These are phyloP conservation scores for Penicillium nucicola DNA, from an alignment of 495 filamentous ascomycete species.

Conservation along the genomic window DNA sequence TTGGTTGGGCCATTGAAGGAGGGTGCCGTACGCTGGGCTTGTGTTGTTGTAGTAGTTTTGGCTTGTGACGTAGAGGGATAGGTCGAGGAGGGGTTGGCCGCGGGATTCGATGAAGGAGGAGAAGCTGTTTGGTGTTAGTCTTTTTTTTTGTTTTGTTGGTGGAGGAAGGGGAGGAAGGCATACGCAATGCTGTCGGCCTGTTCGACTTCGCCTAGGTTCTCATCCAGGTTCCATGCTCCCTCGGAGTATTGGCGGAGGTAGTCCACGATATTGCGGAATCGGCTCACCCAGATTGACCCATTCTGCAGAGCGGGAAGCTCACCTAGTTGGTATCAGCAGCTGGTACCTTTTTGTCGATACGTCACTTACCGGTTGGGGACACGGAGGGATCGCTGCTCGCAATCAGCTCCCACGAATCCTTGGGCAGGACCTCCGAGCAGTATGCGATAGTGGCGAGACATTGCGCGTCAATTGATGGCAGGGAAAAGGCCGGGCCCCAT, in stretches of 20 bases:
- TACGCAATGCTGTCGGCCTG: slow-evolving; percentile 56
- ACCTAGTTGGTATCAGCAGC: slow-evolving; percentile 42
- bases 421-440: slow-evolving; percentile 54
- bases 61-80: slow-evolving; percentile 84
- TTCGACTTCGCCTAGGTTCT: slow-evolving; percentile 38
- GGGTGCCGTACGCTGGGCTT: slow-evolving; percentile 67
- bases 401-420: slow-evolving; percentile 69
- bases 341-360: slow-evolving; percentile 9
- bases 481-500: slow-evolving; percentile 83
- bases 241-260: slow-evolving; percentile 58
- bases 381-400: slow-evolving; percentile 70
- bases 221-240: slow-evolving; percentile 55
- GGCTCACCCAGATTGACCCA: slow-evolving; percentile 58
- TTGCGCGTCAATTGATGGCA: slow-evolving; percentile 89
- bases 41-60: slow-evolving; percentile 75
- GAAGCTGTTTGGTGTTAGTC: slow-evolving; percentile 32
- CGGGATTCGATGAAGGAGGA: slow-evolving; percentile 62
- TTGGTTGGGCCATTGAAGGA: slow-evolving; percentile 79
- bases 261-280: slow-evolving; percentile 70
- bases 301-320: slow-evolving; percentile 73
- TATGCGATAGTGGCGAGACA: slow-evolving; percentile 77
- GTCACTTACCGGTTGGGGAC: slow-evolving; percentile 69
- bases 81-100: slow-evolving; percentile 65
- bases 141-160: not conserved
- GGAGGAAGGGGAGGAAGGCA: slow-evolving; percentile 6